Base-by-base conservation (phyloP, 2,329 filamentous ascomycete genomes). In the Aspergillus clavatus region DNA sequence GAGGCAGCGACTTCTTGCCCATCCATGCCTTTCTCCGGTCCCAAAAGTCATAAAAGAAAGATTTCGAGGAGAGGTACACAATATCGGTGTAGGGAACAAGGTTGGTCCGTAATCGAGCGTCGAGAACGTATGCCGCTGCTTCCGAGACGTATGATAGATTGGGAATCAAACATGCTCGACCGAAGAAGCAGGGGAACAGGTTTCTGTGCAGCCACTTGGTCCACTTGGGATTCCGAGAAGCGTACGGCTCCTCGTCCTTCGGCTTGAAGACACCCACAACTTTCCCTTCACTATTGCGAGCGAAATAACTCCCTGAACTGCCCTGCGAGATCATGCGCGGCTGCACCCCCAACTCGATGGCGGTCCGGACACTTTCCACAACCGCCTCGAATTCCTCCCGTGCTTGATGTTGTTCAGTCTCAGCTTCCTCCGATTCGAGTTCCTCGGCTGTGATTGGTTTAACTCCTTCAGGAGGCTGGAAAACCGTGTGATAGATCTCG, bases 201-300 rank as follows among this genome's bases (percentile, higher is more conserved):
- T 98, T 98, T 53, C 93, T 80, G 68, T 98, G 93, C 72, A 98
- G 90, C 93, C 93, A 98, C 71, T 98, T 98, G 58, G 94, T 97
- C 91, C 91, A 97, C 67, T 98, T 98, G 5, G 93, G 93, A 63
- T 98, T 98, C 56, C 89, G 86, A 24, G 88, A 93, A 1, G 93
- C 93, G 63, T 96, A 98, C 1, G 93, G 93, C 68, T 98, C 94
- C 71, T 98, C 93, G 58, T 98, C 93, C 71, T 98, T 98, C 33
- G 93, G 93, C 68, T 98, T 98, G 73, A 98, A 98, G 4, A 98
- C 93, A 27, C 90, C 93, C 3, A 98, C 89, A 12, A 96, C 88
- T 72, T 95, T 96, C 41, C 93, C 93, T 45, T 91, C 85, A 1
- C 81, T 81, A 59, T 95, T 95, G 47, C 90, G 80, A 21, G 93